Percentiles rank a stretch among this genome's conserved stretches.
Evolutionary conservation across 1,284 basidiomycete species (phyloP).

Genomic region (Malassezia japonica): DNA sequence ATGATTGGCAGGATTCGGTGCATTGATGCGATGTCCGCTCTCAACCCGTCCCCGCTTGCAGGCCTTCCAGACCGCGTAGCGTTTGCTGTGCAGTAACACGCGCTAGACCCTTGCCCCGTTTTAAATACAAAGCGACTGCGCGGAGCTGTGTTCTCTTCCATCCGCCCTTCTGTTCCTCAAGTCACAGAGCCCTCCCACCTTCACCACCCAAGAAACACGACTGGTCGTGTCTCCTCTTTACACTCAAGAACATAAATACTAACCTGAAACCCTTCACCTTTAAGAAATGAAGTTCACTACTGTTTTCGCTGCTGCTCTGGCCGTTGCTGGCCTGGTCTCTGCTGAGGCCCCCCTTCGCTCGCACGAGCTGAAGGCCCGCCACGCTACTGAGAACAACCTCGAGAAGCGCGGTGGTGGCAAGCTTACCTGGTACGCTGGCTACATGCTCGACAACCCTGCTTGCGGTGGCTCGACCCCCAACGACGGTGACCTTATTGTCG

Average conservation of each 20-base stretch:
- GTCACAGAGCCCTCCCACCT: conserved; percentile 1
- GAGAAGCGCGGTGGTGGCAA: conserved; percentile 23
- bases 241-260: background rate
- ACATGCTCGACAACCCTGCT: conserved; percentile 34
- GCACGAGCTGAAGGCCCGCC: conserved; percentile 31
- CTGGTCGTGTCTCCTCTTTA: conserved; percentile 15
- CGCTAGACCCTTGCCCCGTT: no score
- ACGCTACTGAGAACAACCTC: conserved; percentile 9
- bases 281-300: conserved; percentile 36
- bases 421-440: conserved; percentile 37
- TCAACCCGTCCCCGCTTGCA: no score
- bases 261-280: background rate
- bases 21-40: no score
- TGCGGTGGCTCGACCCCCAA: conserved; percentile 36
- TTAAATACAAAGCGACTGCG: no score
- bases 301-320: conserved; percentile 19
- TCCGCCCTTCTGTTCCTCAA: conserved; percentile 4
- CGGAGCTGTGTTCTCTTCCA: background rate
- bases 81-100: no score
- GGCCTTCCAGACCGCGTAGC: no score
- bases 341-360: conserved; percentile 16
- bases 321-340: conserved; percentile 17
- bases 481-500: conserved; percentile 30
- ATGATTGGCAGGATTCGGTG: no score
- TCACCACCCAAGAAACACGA: conserved; percentile 11